Conservation (phyloP, 352 stramenopile genomes). For the Pythium insidiosum region DNA sequence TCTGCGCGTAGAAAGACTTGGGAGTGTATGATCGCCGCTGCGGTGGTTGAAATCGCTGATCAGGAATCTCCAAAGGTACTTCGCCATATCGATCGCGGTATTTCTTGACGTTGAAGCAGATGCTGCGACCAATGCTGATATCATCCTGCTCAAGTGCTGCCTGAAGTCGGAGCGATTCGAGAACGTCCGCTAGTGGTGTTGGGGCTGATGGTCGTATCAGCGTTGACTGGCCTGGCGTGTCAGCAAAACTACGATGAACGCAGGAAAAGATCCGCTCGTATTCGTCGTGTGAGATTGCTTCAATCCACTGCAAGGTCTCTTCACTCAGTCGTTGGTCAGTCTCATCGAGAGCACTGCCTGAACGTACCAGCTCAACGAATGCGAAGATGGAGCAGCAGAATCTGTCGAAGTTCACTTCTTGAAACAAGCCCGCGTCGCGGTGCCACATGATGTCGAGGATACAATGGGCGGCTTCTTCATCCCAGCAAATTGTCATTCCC, state of each 20-base stretch:
- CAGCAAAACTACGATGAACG: no score
- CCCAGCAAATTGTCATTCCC: constrained; percentile 42
- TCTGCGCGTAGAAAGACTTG: no score
- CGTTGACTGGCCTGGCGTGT: no score
- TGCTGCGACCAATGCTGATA: not conserved
- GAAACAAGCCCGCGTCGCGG: constrained; percentile 21
- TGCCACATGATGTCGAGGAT: constrained; percentile 31
- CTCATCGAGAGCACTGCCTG: no score
- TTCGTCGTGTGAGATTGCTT: not conserved
- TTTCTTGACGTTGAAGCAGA: not conserved
- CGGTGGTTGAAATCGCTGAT: no score
- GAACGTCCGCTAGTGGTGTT: not conserved
- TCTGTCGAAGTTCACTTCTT: constrained; percentile 28
- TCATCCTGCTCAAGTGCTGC: not conserved
- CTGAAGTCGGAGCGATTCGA: not conserved
- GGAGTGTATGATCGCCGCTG: no score
- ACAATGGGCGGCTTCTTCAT: constrained; percentile 22
- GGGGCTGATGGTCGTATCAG: not conserved
- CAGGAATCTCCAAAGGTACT: no score
- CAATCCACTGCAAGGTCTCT: not conserved
- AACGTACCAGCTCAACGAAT: constrained; percentile 40
- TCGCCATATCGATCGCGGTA: not conserved
- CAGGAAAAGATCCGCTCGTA: not conserved
- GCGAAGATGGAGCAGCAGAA: constrained; percentile 55
- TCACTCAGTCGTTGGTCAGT: no score